Evolutionary conservation across 352 stramenopile genomes (phyloP).

Genomic region (Phytophthora pini): DNA sequence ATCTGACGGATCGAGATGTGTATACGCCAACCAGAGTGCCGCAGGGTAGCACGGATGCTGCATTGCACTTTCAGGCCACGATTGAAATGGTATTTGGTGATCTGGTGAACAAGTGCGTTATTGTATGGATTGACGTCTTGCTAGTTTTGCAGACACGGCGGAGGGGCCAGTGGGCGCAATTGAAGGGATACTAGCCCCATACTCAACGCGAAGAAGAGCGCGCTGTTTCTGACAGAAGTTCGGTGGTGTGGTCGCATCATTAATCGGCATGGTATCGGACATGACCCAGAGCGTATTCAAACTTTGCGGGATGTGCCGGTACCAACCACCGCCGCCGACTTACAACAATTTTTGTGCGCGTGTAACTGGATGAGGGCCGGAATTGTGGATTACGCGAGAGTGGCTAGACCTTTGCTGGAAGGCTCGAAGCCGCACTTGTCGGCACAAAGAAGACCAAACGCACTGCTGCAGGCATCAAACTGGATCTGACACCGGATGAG

Average conservation of each 20-base stretch:
- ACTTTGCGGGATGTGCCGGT: conserved; percentile 6
- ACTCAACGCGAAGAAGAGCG: conserved; percentile 30
- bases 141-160: background rate
- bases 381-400: conserved; percentile 20
- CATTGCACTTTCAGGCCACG: background rate
- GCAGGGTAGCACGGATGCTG: background rate
- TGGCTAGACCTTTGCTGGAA: conserved; percentile 18
- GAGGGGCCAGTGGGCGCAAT: background rate
- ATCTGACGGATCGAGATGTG: background rate
- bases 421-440: conserved; percentile 4
- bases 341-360: conserved; percentile 35
- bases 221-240: conserved; percentile 21
- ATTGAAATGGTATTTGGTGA: background rate
- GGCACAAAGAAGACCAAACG: conserved; percentile 18
- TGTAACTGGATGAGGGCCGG: conserved; percentile 27
- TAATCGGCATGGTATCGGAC: conserved; percentile 8
- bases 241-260: conserved; percentile 33
- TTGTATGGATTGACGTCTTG: background rate
- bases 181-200: conserved; percentile 4
- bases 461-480: conserved; percentile 8
- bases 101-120: background rate
- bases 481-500: background rate
- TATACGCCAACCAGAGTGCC: background rate
- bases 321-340: conserved; percentile 13
- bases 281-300: conserved; percentile 18